Evolutionary conservation across 2,329 filamentous ascomycete species (phyloP).

Genomic region (Scleromitrula shiraiana): DNA sequence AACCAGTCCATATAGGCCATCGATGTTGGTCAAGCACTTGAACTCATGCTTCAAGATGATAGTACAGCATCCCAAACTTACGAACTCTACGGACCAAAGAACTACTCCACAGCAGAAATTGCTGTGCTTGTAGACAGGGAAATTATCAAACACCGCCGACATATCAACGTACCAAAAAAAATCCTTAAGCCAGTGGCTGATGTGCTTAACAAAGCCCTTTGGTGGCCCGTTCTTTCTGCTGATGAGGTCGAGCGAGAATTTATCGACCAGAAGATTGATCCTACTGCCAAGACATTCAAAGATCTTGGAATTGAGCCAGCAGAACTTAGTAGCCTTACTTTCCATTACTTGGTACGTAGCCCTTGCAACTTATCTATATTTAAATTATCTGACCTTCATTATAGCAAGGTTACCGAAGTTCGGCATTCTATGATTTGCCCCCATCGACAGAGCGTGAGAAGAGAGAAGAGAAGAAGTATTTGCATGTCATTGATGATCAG

Average conservation of each 20-base stretch:
- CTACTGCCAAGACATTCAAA: constrained; percentile 87
- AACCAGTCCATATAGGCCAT: constrained; percentile 50
- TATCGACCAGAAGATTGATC: constrained; percentile 86
- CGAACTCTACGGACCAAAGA: constrained; percentile 87
- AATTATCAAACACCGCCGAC: constrained; percentile 80
- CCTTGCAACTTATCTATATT: neutral
- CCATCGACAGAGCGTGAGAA: constrained; percentile 92
- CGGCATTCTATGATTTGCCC: constrained; percentile 84
- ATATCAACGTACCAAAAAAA: constrained; percentile 82
- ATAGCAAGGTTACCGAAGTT: constrained; percentile 84
- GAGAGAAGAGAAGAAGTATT: constrained; percentile 90
- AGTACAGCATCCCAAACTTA: constrained; percentile 83
- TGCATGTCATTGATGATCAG: constrained; percentile 87
- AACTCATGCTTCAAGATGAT: constrained; percentile 87
- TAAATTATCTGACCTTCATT: constrained; percentile 29
- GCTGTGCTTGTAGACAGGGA: constrained; percentile 82
- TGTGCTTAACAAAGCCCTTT: constrained; percentile 72
- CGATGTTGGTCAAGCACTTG: constrained; percentile 82
- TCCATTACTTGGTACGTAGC: constrained; percentile 73
- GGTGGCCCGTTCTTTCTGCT: constrained; percentile 78
- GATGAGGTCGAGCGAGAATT: constrained; percentile 91
- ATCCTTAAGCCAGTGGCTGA: constrained; percentile 68
- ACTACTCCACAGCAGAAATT: constrained; percentile 86
- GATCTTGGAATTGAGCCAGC: constrained; percentile 85
- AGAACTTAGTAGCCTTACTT: constrained; percentile 79